Conservation (phyloP, 148 eudicot species). For the Linanthus parryae region DNA sequence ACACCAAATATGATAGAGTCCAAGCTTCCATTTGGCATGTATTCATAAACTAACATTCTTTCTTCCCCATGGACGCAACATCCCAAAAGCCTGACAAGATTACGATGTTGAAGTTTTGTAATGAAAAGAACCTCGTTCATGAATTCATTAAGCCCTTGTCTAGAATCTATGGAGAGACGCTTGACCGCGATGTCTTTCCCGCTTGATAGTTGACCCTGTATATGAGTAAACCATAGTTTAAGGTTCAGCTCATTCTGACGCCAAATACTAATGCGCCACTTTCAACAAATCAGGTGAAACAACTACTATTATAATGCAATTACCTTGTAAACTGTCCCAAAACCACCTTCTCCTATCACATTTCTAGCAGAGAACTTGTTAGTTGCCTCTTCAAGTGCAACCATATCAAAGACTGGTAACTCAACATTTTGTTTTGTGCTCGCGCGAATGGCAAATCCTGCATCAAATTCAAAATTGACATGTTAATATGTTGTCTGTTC, state of each 20-base stretch:
- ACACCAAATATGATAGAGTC: background rate
- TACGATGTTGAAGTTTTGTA: background rate
- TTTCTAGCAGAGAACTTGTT: conserved; percentile 17
- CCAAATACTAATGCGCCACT: background rate
- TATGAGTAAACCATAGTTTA: background rate
- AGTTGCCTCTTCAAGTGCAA: conserved; percentile 32
- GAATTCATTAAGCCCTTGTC: too few species aligned
- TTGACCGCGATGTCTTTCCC: background rate
- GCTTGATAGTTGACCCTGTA: background rate
- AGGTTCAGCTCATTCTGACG: background rate
- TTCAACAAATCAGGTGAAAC: background rate
- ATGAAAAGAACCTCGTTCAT: too few species aligned
- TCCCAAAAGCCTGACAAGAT: too few species aligned
- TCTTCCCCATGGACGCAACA: background rate
- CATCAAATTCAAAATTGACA: too few species aligned
- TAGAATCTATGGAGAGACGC: background rate
- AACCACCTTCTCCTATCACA: conserved; percentile 33
- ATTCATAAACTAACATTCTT: background rate
- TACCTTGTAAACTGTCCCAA: conserved; percentile 33
- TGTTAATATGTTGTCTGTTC: too few species aligned
- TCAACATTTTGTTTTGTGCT: too few species aligned
- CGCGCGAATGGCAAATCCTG: too few species aligned
- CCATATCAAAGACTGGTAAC: too few species aligned
- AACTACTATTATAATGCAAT: too few species aligned
- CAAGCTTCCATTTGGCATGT: background rate